Conservation (phyloP, 106 monocot genomes). For the Acorus gramineus region DNA sequence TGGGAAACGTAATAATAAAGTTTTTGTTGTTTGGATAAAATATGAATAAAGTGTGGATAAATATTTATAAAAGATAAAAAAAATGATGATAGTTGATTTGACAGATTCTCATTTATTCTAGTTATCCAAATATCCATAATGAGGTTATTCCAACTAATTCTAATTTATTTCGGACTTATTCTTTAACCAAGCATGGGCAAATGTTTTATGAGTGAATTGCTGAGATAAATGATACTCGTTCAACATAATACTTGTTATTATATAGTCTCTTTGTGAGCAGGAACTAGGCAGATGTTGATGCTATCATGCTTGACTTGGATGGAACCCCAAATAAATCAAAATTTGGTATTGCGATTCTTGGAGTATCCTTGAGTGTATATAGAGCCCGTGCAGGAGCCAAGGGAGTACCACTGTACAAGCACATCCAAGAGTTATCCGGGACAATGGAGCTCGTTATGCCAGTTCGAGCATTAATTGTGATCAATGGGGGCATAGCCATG, state of each 20-base stretch:
- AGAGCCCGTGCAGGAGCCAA: slow-evolving; percentile 94
- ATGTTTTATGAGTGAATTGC: too few species aligned
- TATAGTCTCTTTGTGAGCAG: slow-evolving; percentile 18
- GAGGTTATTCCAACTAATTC: too few species aligned
- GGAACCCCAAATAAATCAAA: slow-evolving; percentile 92
- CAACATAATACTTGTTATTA: not conserved
- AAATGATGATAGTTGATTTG: too few species aligned
- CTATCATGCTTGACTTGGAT: slow-evolving; percentile 89
- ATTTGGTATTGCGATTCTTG: slow-evolving; percentile 87
- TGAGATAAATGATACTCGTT: too few species aligned
- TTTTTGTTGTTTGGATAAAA: too few species aligned
- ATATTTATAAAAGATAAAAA: too few species aligned
- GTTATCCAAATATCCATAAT: too few species aligned
- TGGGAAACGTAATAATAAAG: too few species aligned
- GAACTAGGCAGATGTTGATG: slow-evolving; percentile 75
- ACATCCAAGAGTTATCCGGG: slow-evolving; percentile 87
- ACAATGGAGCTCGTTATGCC: slow-evolving; percentile 91
- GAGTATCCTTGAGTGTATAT: slow-evolving; percentile 84
- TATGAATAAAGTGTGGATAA: too few species aligned
- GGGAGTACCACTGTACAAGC: slow-evolving; percentile 75
- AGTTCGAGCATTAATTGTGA: slow-evolving; percentile 96
- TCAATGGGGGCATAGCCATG: slow-evolving; percentile 93
- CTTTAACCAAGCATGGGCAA: too few species aligned
- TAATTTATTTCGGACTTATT: too few species aligned
- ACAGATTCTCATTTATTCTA: too few species aligned